phyloP scores from a whole-genome alignment of 2,329 filamentous ascomycete genomes.

The Exophiala spinifera region DNA sequence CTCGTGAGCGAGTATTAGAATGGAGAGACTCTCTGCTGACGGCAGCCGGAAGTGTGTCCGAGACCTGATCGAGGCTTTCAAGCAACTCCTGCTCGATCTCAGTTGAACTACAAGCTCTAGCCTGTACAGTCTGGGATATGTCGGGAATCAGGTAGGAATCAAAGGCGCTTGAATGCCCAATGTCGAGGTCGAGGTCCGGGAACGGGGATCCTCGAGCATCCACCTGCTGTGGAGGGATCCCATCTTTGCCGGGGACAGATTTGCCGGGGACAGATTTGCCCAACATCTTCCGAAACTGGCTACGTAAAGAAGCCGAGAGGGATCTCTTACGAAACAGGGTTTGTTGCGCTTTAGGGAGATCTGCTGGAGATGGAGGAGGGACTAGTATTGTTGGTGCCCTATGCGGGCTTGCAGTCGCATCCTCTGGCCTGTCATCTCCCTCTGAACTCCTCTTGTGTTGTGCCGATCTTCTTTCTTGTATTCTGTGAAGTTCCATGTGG shows the following conservation, averaged over 20 bases:
- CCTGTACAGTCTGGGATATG: constrained; percentile 2
- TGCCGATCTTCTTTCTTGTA: constrained; percentile 27
- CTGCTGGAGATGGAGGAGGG: constrained; percentile 14
- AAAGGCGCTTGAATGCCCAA: constrained; percentile 19
- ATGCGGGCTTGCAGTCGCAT: constrained; percentile 23
- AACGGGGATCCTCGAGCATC: constrained; percentile 29
- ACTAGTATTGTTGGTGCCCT: constrained; percentile 8
- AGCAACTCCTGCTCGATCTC: constrained; percentile 8
- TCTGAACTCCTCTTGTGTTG: not conserved
- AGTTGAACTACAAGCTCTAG: constrained; percentile 12
- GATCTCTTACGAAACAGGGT: constrained; percentile 31
- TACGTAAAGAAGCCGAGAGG: constrained; percentile 43
- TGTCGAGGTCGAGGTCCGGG: constrained; percentile 23
- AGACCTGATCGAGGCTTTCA: constrained; percentile 20
- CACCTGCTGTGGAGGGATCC: constrained; percentile 28
- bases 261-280: constrained; percentile 35
- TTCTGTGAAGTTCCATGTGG: constrained; percentile 23
- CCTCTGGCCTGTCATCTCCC: constrained; percentile 17
- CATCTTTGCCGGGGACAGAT: constrained; percentile 29
- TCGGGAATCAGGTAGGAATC: constrained; percentile 15
- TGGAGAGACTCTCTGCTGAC: constrained; percentile 26
- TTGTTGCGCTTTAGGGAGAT: constrained; percentile 6
- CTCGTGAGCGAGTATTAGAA: constrained; percentile 37
- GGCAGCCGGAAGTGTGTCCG: constrained; percentile 12
- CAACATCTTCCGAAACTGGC: constrained; percentile 41